These are phyloP conservation scores for Apophysomyces ossiformis DNA, from an alignment of 371 early-diverging fungal species.

Conservation along the genomic window DNA sequence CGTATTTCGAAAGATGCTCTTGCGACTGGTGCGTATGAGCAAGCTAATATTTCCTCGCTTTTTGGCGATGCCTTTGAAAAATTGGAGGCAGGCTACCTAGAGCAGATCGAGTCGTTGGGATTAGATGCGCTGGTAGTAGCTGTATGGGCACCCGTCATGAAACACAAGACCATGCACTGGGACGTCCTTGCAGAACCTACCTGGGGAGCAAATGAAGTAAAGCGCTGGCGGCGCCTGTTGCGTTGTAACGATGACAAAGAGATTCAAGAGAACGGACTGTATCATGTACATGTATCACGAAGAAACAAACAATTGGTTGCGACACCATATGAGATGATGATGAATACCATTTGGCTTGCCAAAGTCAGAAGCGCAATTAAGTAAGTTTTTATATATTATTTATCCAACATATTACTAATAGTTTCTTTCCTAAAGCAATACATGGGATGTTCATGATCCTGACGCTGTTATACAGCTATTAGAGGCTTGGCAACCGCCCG, in stretches of 20 bases:
- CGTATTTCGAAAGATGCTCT: conserved; percentile 47
- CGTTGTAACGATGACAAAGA: conserved; percentile 38
- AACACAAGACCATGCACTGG: conserved; percentile 63
- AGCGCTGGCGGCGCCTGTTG: conserved; percentile 58
- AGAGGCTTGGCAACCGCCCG: conserved; percentile 72
- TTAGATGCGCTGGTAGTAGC: conserved; percentile 76
- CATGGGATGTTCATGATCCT: conserved; percentile 73
- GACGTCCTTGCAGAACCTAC: conserved; percentile 69
- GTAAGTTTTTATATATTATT: conserved; percentile 39
- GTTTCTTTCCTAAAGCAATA: conserved; percentile 53
- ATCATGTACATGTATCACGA: conserved; percentile 3
- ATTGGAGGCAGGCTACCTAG: conserved; percentile 51
- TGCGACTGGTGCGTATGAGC: conserved; percentile 45
- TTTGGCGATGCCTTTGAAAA: conserved; percentile 62
- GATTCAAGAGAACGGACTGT: conserved; percentile 1
- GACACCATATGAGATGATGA: conserved; percentile 82
- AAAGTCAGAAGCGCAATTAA: conserved; percentile 80
- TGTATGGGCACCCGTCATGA: conserved; percentile 63
- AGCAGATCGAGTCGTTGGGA: conserved; percentile 56
- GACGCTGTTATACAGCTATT: conserved; percentile 70
- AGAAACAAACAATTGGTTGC: conserved; percentile 37
- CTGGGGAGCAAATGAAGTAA: conserved; percentile 56
- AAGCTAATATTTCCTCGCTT: conserved; percentile 48
- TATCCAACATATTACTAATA: not conserved
- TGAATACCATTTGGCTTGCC: conserved; percentile 80